Evolutionary conservation across 345 rosid species (phyloP).

Genomic region (Eucalyptus cladocalyx): DNA sequence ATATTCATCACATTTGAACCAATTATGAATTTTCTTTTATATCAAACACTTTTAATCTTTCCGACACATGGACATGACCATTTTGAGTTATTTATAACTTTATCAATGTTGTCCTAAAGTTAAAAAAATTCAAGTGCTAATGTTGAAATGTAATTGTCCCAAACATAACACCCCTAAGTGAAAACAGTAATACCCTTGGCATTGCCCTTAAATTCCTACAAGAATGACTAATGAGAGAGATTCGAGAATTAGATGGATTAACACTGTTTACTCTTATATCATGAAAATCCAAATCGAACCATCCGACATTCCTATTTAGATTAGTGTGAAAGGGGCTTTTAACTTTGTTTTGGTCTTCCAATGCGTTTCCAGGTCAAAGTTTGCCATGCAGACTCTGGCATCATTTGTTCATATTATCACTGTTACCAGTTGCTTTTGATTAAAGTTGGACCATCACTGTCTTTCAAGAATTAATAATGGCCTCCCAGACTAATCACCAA

Average conservation of each 20-base stretch:
- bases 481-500: not conserved
- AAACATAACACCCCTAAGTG: not conserved
- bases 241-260: not conserved
- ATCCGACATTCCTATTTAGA: accelerated
- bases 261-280: not conserved
- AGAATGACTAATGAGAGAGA: not conserved
- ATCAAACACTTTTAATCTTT: not conserved
- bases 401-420: not conserved
- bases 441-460: not conserved
- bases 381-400: not conserved
- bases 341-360: not conserved
- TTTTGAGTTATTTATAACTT: not conserved
- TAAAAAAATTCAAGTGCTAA: not conserved
- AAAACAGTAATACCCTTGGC: not conserved
- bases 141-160: not conserved
- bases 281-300: not conserved
- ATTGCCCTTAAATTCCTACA: not conserved
- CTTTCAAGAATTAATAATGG: not conserved
- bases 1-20: not conserved
- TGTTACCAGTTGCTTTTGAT: not conserved
- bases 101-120: not conserved
- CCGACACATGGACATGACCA: not conserved
- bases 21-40: not conserved
- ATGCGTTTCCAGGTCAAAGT: not conserved
- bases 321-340: not conserved